Base-by-base conservation (phyloP, 108 stramenopile genomes). In the Parietichytrium sp. region DNA sequence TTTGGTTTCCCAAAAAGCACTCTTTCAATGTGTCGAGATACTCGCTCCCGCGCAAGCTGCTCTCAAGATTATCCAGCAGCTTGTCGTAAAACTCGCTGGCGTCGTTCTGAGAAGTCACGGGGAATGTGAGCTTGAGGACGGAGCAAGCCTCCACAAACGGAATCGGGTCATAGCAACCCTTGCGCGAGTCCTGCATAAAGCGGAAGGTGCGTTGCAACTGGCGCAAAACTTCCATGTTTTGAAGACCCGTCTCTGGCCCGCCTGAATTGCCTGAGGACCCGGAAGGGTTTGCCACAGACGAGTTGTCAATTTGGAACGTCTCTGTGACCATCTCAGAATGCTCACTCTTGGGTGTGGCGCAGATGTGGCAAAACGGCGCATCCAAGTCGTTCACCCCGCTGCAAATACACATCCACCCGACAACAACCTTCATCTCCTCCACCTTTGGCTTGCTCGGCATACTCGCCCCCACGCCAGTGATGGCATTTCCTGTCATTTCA, bases 121-220 rank as follows among this genome's bases (percentile, higher is more conserved):
- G 61, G 33, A 72, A 72, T 42, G 36, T 33, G 23, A 72, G 20
- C 42, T 72, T 72, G 61, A 72, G 61, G n/a, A 42, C 61, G 23
- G 61, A 33, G 42, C 61, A 72, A 16, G 61, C 18, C 42, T 72
- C 61, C 38, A 72, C 61, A 7, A 72, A 27, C 15, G 36, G 36
- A n/a, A 72, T 72, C 42, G 61, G 61, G 20, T 72, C 61, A 72
- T 45, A 72, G 20, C 61, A 72, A 7, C 61, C 61, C 33, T 72
- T 72, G 3, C 45, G 36, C 23, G 38, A 72, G 42, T 72, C 61
- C 20, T 72, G 61, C 42, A 72, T 36, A 42, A 72, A 72, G 20
- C 61, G 61, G 45, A 72, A 72, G 0, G 61, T 72, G n/a, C 61
- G 61, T 27, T 72, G 61, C 38, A 72, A 42, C 61, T 72, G 61